phyloP scores from a whole-genome alignment of 108 stramenopile genomes.

The Nitzschia palea region DNA sequence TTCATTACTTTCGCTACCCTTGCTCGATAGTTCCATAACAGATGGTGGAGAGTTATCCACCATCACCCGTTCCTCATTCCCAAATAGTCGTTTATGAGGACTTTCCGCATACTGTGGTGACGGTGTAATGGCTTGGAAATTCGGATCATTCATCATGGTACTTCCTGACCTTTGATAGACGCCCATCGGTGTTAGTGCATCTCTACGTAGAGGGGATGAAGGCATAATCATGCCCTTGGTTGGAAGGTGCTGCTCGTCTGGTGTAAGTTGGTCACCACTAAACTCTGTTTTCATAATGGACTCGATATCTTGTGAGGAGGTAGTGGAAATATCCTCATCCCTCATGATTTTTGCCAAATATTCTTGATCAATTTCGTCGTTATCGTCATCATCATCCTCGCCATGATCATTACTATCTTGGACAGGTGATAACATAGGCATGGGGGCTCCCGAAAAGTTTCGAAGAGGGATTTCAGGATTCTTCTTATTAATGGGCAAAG shows the following conservation, averaged over 20 bases:
- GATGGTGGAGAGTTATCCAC: too few relatives aligned
- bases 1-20: neutral
- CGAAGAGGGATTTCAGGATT: neutral
- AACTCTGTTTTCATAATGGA: constrained; percentile 9
- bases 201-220: too few relatives aligned
- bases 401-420: neutral
- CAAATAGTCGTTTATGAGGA: too few relatives aligned
- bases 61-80: too few relatives aligned
- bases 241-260: neutral
- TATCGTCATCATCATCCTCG: neutral
- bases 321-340: neutral
- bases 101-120: too few relatives aligned
- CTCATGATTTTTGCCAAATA: neutral
- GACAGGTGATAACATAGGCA: neutral
- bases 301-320: constrained; percentile 12
- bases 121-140: too few relatives aligned
- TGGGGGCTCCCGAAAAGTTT: neutral
- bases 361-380: neutral
- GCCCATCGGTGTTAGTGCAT: too few relatives aligned
- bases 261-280: neutral
- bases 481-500: neutral
- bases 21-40: too few relatives aligned
- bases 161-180: too few relatives aligned
- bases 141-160: too few relatives aligned
- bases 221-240: too few relatives aligned